These are phyloP conservation scores for Pseudogymnoascus sp. DNA, from an alignment of 2,329 filamentous ascomycete species.

Conservation along the genomic window DNA sequence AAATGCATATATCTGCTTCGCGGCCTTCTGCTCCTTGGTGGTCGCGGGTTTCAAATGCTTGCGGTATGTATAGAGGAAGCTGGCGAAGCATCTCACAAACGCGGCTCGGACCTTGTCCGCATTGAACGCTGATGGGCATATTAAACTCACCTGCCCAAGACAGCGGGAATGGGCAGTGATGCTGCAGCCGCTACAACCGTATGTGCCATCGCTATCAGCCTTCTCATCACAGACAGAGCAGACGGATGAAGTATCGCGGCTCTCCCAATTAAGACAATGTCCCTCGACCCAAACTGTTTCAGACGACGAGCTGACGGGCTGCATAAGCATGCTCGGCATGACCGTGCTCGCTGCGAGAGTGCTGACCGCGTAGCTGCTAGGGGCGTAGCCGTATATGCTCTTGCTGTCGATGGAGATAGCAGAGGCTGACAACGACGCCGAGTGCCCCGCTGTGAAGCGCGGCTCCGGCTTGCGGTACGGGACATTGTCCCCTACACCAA, in stretches of 20 bases:
- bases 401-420: conserved; percentile 35
- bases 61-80: conserved; percentile 58
- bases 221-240: conserved; percentile 74
- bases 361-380: conserved; percentile 79
- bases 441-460: conserved; percentile 64
- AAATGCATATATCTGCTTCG: conserved; percentile 55
- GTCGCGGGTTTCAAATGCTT: conserved; percentile 52
- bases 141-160: conserved; percentile 55
- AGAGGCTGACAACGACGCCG: conserved; percentile 62
- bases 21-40: conserved; percentile 52
- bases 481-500: conserved; percentile 67
- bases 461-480: conserved; percentile 63
- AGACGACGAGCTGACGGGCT: conserved; percentile 71
- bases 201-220: conserved; percentile 59
- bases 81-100: conserved; percentile 60
- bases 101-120: conserved; percentile 55
- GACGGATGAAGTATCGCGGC: conserved; percentile 50
- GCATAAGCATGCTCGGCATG: conserved; percentile 77
- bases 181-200: conserved; percentile 62
- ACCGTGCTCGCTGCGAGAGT: conserved; percentile 78
- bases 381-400: conserved; percentile 57
- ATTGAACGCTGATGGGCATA: conserved; percentile 57
- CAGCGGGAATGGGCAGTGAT: conserved; percentile 52
- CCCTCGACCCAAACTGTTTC: conserved; percentile 79
- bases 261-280: conserved; percentile 66